A percentile compares a stretch with the other conserved stretches of the same genome.
Conservation (phyloP, 75 land plant species). For the Cupressus sempervirens region DNA sequence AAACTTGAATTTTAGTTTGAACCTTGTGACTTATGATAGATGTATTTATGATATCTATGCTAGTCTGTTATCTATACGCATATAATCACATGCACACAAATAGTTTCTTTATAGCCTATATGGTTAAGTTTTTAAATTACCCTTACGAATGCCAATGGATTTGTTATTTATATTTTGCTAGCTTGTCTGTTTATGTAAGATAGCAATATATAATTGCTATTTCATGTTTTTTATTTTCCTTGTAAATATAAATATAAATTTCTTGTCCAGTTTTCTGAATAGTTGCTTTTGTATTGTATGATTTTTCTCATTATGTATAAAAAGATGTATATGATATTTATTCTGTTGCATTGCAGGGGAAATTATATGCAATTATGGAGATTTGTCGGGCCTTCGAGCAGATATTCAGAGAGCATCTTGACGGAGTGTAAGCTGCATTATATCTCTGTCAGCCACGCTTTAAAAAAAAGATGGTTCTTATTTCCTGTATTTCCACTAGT, state of each 20-base stretch:
- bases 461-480: not conserved
- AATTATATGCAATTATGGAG: slow-evolving; percentile 83
- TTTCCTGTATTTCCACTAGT: not conserved
- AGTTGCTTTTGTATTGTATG: no score
- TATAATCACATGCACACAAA: not conserved
- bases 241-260: not conserved
- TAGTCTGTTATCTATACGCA: not conserved
- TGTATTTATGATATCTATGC: no score
- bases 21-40: no score
- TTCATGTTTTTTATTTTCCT: not conserved
- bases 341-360: slow-evolving; percentile 54
- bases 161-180: not conserved
- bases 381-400: slow-evolving; percentile 88
- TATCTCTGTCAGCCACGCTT: not conserved
- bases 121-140: not conserved
- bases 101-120: not conserved
- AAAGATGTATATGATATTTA: not conserved
- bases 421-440: slow-evolving; percentile 65
- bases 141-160: not conserved
- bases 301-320: not conserved
- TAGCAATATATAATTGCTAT: not conserved
- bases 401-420: slow-evolving; percentile 87
- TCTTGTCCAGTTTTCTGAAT: not conserved
- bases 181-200: not conserved
- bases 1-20: no score